Conservation (phyloP, 768 basidiomycete species). For the Rhizopogon vesiculosus region DNA sequence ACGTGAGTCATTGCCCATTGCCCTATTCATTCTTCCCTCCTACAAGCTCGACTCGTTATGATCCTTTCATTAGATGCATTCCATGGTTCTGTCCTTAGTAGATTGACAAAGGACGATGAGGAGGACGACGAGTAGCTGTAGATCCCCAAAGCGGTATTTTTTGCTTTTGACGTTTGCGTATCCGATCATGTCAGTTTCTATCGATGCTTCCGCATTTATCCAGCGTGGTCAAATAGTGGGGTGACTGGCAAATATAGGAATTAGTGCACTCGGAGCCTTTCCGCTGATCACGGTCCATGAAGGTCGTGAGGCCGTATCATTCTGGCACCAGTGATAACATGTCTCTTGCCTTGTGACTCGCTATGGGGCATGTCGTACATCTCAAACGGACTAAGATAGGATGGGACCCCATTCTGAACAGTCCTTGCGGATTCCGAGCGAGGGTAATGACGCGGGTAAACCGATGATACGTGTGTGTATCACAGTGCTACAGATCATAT, state of each 20-base stretch:
- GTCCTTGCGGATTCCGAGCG: not conserved
- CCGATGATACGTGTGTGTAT: not conserved
- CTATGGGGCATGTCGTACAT: not conserved
- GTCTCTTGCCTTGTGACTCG: not conserved
- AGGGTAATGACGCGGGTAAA: not conserved
- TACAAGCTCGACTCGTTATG: not conserved
- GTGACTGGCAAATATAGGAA: not conserved
- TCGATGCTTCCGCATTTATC: not conserved
- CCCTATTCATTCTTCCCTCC: not conserved
- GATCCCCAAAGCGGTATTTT: not conserved
- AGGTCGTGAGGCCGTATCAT: too few relatives aligned
- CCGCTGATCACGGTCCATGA: not conserved
- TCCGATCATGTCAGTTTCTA: not conserved
- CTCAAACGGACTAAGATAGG: not conserved
- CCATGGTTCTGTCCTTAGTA: constrained; percentile 22
- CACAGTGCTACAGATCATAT: not conserved
- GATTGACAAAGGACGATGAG: constrained; percentile 22
- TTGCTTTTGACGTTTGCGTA: not conserved
- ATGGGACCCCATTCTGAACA: not conserved
- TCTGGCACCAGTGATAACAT: not conserved
- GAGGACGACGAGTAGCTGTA: constrained; percentile 12
- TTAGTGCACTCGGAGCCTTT: not conserved
- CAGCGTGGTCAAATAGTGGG: not conserved
- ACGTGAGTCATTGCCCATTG: constrained; percentile 21
- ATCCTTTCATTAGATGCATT: constrained; percentile 17